Conservation (phyloP, 1,284 basidiomycete genomes). For the Melampsora americana region DNA sequence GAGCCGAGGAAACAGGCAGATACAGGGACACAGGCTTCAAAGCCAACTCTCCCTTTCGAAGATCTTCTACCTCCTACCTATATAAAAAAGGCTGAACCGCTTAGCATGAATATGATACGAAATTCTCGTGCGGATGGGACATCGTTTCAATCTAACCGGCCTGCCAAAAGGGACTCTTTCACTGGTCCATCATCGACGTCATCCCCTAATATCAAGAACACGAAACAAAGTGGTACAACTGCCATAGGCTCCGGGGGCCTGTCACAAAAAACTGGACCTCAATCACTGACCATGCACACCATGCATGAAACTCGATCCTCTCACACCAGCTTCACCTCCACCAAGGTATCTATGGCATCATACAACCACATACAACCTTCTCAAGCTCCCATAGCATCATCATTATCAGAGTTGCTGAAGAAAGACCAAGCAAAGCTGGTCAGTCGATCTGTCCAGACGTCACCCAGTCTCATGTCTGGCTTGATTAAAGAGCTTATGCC, state of each 20-base stretch:
- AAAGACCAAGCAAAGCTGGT: conserved; percentile 39
- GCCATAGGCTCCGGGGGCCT: background rate
- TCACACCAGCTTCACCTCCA: background rate
- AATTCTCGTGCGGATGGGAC: background rate
- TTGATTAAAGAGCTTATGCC: conserved; percentile 21
- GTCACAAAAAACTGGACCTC: conserved; percentile 34
- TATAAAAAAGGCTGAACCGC: conserved; percentile 8
- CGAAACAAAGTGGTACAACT: background rate
- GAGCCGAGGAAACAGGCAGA: background rate
- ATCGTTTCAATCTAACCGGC: background rate
- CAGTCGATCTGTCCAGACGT: conserved; percentile 43
- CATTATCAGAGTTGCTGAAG: conserved; percentile 29
- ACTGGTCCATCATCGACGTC: background rate
- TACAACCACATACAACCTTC: background rate
- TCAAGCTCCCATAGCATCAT: background rate
- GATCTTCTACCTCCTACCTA: conserved; percentile 24
- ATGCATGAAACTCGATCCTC: background rate
- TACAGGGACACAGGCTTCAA: background rate
- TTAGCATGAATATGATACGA: conserved; percentile 24
- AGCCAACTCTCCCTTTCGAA: conserved; percentile 22
- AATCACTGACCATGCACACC: background rate
- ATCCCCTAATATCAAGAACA: background rate
- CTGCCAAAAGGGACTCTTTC: background rate
- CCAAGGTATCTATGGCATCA: background rate
- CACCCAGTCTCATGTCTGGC: conserved; percentile 26